Percentiles rank a stretch among this genome's conserved stretches.
These are phyloP conservation scores for Cyberlindnera maclurae DNA, from an alignment of 805 yeast species.

Conservation along the genomic window DNA sequence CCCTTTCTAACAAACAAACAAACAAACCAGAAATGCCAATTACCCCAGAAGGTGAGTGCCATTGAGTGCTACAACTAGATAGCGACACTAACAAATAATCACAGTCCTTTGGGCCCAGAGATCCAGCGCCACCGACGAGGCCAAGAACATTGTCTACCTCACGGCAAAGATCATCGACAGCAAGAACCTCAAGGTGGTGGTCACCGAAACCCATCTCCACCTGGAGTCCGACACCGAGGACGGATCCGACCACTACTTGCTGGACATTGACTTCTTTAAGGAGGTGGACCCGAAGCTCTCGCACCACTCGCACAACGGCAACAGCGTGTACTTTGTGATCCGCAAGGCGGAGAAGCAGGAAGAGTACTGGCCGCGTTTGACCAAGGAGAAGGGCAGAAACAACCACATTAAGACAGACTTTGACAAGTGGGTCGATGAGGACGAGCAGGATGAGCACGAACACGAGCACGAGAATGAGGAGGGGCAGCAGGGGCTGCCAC, in stretches of 20 bases:
- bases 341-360: constrained; percentile 60
- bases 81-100: constrained; percentile 1
- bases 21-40: constrained; percentile 21
- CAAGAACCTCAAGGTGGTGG: constrained; percentile 49
- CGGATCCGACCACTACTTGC: constrained; percentile 41
- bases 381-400: constrained; percentile 74
- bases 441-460: constrained; percentile 62
- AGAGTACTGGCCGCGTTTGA: constrained; percentile 94
- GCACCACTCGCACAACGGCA: constrained; percentile 46
- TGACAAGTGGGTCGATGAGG: constrained; percentile 98
- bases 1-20: constrained; percentile 14
- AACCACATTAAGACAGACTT: constrained; percentile 89
- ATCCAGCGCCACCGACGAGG: constrained; percentile 63
- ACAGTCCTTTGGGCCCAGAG: constrained; percentile 93
- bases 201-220: constrained; percentile 48
- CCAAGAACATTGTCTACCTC: constrained; percentile 68
- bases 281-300: constrained; percentile 66
- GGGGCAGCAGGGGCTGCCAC: constrained; percentile 22
- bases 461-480: constrained; percentile 24
- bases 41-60: constrained; percentile 12
- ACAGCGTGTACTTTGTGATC: constrained; percentile 52
- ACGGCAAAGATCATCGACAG: constrained; percentile 74
- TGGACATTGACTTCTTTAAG: constrained; percentile 68
- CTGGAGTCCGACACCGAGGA: constrained; percentile 46
- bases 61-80: neutral